These are phyloP conservation scores for Paecilomyces fulvus DNA, from an alignment of 2,329 filamentous ascomycete species.

Conservation along the genomic window DNA sequence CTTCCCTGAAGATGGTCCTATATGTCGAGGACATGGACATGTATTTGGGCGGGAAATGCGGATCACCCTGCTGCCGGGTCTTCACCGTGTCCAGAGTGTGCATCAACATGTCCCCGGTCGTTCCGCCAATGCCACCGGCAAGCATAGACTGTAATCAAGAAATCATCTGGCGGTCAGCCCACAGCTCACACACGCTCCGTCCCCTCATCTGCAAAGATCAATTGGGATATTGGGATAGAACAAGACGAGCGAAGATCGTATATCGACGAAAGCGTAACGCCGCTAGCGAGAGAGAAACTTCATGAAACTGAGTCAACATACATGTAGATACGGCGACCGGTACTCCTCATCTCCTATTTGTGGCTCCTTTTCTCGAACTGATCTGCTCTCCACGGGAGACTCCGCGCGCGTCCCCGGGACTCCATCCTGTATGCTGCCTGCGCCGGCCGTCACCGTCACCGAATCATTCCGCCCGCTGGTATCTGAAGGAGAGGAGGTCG, in stretches of 20 bases:
- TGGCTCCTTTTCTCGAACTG: slow-evolving; percentile 9
- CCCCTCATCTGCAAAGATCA: not conserved
- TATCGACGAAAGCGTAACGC: slow-evolving; percentile 1
- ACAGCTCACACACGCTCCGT: not conserved
- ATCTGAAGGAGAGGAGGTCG: slow-evolving; percentile 23
- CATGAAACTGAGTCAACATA: slow-evolving; percentile 33
- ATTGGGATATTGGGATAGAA: not conserved
- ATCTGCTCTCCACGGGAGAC: too few species aligned
- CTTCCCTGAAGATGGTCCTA: slow-evolving; percentile 84
- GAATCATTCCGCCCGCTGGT: slow-evolving; percentile 17
- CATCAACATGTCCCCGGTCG: slow-evolving; percentile 94
- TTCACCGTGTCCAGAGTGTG: slow-evolving; percentile 98
- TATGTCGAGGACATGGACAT: slow-evolving; percentile 84
- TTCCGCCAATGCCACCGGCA: slow-evolving; percentile 85
- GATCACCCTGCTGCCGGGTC: slow-evolving; percentile 93
- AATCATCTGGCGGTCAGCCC: slow-evolving; percentile 8
- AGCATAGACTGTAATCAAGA: slow-evolving; percentile 66
- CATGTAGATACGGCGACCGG: slow-evolving; percentile 57
- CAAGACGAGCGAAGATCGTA: not conserved
- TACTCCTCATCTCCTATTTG: slow-evolving; percentile 44
- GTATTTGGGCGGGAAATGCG: slow-evolving; percentile 86
- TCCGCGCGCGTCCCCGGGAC: not conserved
- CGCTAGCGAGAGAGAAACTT: slow-evolving; percentile 1
- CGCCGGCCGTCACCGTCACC: not conserved
- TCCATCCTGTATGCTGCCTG: slow-evolving; percentile 10